Conservation (phyloP, 352 stramenopile species). For the Phytophthora pini region DNA sequence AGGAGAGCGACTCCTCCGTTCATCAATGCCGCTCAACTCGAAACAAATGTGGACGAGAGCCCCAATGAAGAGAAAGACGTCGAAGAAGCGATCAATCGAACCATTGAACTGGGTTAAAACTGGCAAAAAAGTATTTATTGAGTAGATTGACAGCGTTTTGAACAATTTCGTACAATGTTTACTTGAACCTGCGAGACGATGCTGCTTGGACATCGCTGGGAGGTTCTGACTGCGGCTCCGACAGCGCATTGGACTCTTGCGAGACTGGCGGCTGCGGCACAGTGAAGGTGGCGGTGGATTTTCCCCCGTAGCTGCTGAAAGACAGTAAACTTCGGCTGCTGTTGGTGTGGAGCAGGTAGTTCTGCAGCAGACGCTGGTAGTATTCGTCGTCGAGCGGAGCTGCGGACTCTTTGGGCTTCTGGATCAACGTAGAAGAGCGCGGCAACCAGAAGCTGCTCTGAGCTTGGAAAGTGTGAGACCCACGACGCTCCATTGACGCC, state of each 20-base stretch:
- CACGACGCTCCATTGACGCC: conserved; percentile 18
- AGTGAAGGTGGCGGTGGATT: neutral
- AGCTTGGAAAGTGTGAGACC: conserved; percentile 23
- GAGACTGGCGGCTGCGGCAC: conserved; percentile 30
- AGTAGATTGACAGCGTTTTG: conserved; percentile 24
- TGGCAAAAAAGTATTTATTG: conserved; percentile 35
- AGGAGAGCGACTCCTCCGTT: neutral
- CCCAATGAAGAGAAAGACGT: neutral
- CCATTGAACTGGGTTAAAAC: neutral
- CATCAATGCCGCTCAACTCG: neutral
- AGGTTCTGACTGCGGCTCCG: conserved; percentile 28
- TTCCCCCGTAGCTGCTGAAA: conserved; percentile 49
- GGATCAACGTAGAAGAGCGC: conserved; percentile 29
- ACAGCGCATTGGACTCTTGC: conserved; percentile 37
- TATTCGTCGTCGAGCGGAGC: conserved; percentile 67
- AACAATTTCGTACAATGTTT: conserved; percentile 42
- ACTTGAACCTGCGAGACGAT: conserved; percentile 23
- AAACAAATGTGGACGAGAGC: neutral
- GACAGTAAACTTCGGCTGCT: conserved; percentile 59
- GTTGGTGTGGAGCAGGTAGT: conserved; percentile 64
- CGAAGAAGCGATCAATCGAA: too few species aligned
- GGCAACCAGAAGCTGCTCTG: conserved; percentile 42
- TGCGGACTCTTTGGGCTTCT: conserved; percentile 26
- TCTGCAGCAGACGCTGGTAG: conserved; percentile 68
- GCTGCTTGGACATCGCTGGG: conserved; percentile 22